Percentiles rank a stretch among this genome's conserved stretches.
phyloP scores from a whole-genome alignment of 1,139 yeast genomes.

The Magnusiomyces clavatus region DNA sequence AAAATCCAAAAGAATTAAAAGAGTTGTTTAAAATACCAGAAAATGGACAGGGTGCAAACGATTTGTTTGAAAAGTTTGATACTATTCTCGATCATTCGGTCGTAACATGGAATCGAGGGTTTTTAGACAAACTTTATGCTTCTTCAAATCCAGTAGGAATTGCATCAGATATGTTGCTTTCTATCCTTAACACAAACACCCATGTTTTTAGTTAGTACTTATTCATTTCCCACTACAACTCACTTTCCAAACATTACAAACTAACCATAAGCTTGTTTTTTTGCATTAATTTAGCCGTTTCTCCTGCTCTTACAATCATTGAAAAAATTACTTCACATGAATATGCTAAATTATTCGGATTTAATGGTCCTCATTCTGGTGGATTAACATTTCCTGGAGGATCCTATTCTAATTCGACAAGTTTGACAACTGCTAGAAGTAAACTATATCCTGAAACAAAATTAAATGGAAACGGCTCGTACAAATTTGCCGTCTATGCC shows the following conservation, averaged over 20 bases:
- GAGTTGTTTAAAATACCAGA: constrained; percentile 27
- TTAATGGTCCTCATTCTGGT: constrained; percentile 49
- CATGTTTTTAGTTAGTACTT: constrained; percentile 59
- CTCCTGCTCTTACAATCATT: constrained; percentile 70
- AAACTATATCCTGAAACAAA: constrained; percentile 64
- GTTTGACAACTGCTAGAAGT: constrained; percentile 71
- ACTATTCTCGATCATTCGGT: constrained; percentile 59
- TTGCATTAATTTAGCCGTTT: constrained; percentile 41
- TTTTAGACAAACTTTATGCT: constrained; percentile 77
- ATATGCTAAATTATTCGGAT: constrained; percentile 65
- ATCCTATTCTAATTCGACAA: constrained; percentile 76
- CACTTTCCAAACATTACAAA: background rate
- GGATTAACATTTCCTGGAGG: constrained; percentile 88
- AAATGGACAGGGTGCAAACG: constrained; percentile 34
- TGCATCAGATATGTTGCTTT: constrained; percentile 60
- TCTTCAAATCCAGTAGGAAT: constrained; percentile 81
- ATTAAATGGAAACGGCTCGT: constrained; percentile 45
- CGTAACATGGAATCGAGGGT: constrained; percentile 84
- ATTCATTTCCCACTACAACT: background rate
- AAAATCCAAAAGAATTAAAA: constrained; percentile 33
- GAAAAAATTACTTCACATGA: constrained; percentile 62
- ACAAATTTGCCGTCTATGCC: constrained; percentile 62
- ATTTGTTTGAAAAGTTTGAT: constrained; percentile 46
- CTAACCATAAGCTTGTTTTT: background rate
- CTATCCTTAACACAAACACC: constrained; percentile 71